Percentiles rank a stretch among this genome's conserved stretches.
Conservation (phyloP, 78 protist species). For the slime mould (Dictyostelium discoideum) region DNA sequence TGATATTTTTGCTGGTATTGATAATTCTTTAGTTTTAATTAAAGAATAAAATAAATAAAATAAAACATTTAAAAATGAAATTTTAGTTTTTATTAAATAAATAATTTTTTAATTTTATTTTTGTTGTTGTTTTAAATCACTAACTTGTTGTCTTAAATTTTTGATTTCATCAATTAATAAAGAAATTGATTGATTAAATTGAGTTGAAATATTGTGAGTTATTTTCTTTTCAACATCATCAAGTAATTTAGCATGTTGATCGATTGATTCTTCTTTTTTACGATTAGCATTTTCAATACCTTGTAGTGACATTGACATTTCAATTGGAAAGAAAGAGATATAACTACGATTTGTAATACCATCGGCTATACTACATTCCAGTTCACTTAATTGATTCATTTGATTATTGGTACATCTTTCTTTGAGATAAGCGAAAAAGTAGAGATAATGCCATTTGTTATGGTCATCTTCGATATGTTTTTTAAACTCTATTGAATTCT, state of each 20-base stretch:
- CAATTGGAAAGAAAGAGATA: constrained; percentile 42
- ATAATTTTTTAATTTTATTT: neutral
- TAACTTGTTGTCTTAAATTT: constrained; percentile 29
- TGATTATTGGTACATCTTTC: constrained; percentile 51
- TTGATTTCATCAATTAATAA: constrained; percentile 50
- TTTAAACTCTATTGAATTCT: constrained; percentile 72
- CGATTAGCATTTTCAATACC: constrained; percentile 15
- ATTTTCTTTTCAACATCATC: constrained; percentile 55
- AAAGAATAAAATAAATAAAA: neutral
- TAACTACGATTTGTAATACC: constrained; percentile 33
- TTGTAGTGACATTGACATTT: constrained; percentile 46
- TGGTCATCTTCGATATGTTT: constrained; percentile 81
- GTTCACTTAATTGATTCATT: constrained; percentile 42
- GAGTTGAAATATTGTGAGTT: neutral
- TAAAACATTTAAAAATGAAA: neutral
- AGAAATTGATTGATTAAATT: constrained; percentile 31
- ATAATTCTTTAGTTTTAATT: constrained; percentile 29
- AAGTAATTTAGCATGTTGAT: neutral
- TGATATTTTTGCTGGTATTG: constrained; percentile 53
- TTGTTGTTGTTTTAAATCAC: constrained; percentile 10
- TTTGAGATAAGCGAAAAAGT: constrained; percentile 80
- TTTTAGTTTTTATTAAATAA: neutral
- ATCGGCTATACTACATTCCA: constrained; percentile 17
- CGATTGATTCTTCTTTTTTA: neutral
- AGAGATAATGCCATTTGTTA: constrained; percentile 83